Percentiles rank a stretch among this genome's conserved stretches.
phyloP scores from a whole-genome alignment of 257 asterid species.

The Asclepias syriaca region DNA sequence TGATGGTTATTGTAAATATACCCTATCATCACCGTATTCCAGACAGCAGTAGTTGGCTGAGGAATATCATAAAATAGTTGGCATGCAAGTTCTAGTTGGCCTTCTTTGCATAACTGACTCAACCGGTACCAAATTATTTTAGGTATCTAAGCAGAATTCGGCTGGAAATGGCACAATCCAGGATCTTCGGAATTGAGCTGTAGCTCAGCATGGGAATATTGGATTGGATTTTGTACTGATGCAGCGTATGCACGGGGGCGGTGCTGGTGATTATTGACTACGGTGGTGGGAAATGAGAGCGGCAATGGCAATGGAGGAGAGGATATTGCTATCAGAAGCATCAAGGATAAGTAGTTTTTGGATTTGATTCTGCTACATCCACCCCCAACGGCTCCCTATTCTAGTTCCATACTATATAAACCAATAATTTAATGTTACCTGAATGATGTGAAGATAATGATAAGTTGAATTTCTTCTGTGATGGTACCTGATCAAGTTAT shows the following conservation, averaged over 20 bases:
- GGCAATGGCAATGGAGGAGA: neutral
- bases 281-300: neutral
- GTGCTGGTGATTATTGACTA: neutral
- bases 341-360: neutral
- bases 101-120: conserved; percentile 65
- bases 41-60: conserved; percentile 72
- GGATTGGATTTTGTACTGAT: conserved; percentile 18
- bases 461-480: too few relatives aligned
- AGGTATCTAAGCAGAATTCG: conserved; percentile 26
- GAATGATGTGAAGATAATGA: too few relatives aligned
- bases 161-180: conserved; percentile 9
- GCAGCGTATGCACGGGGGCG: conserved; percentile 1
- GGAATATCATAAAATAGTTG: conserved; percentile 85
- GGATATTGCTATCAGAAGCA: neutral
- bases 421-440: too few relatives aligned
- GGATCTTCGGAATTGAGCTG: conserved; percentile 22
- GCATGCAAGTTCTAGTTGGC: conserved; percentile 56
- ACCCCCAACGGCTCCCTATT: too few relatives aligned
- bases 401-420: too few relatives aligned
- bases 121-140: conserved; percentile 75
- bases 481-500: too few relatives aligned
- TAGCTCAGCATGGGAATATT: conserved; percentile 23
- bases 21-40: conserved; percentile 85
- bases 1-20: conserved; percentile 54
- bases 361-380: neutral